Base-by-base conservation (phyloP, 805 yeast species). In the Candida tallmaniae region DNA sequence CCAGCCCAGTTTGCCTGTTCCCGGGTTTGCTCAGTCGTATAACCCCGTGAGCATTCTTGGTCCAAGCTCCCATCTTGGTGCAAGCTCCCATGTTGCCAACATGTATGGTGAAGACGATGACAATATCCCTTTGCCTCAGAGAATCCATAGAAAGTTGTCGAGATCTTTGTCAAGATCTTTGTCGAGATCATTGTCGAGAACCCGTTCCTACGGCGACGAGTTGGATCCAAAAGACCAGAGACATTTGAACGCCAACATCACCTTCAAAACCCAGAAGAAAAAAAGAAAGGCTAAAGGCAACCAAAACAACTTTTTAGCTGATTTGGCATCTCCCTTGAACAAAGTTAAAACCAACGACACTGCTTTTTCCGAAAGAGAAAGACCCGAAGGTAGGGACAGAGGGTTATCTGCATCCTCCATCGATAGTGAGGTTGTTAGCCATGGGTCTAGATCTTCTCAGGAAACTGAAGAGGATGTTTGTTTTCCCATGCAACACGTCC, bases 391-490 rank as follows among this genome's bases (percentile, higher is more conserved):
- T 4, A 47, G 58, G 27, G 49, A 74, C 39, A 48, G 58, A 29
- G 50, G 74, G 40, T 47, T 62, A 19, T 51, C 70, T 31, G 44
- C 56, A 40, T 43, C 64, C 5, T 49, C 73, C 10, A 57, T 63
- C 26, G 87, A 80, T 48, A 73, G 78, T 40, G 90, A 83, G 44
- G 73, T 70, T 14, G 82, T 75, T 46, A 82, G 89, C 2, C 84
- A 77, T 46, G 83, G 80, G 2, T 81, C 90, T 7, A 69, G 87
- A 44, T 77, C 80, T 13, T 80, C 89, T 4, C 95, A 85, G 47
- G 96, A 88, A 52, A 87, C 96, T 0, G 97, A 90, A 51, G 96
- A 87, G 54, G 97, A 90, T 72, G 98, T 90, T 29, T 90, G 97
- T 68, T 89, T 89, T 60, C 97, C 97, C 2, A 82, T 87, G 86